Base-by-base conservation (phyloP, 2,329 filamentous ascomycete genomes). In the Dothidotthia symphoricarpi region DNA sequence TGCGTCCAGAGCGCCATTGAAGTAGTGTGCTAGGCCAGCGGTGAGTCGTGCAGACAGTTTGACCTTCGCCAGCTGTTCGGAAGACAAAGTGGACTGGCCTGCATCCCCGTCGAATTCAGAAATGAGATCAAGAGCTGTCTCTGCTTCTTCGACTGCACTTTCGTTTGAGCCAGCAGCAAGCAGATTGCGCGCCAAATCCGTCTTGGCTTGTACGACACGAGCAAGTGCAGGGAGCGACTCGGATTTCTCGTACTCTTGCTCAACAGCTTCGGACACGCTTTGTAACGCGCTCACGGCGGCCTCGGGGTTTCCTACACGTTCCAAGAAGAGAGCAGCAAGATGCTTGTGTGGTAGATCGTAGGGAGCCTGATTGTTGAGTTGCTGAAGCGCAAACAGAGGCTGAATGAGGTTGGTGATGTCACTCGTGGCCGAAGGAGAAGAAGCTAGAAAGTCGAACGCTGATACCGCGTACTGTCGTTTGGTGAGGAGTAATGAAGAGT, bases 11-110 rank as follows among this genome's bases (percentile, higher is more conserved):
- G 82, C 72, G 16, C 78, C 70, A 22, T 74, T 69, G 61, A 86
- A 88, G 67, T 90, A 95, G 42, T 86, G 77, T 1, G 90, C 86
- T 3, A 98, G 73, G 0, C 93, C 93, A 2, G 87, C 80, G 0
- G 90, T 95, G 25, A 98, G 70, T 57, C 95, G 86, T 0, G 88
- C 86, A 1, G 89, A 95, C 3, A 98, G 74, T 19, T 88, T 80
- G 24, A 88, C 79, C 58, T 82, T 87, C 36, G 74, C 75, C 27
- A 87, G 79, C 34, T 82, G 75, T 26, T 86, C 81, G 3, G 72
- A 69, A 3, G 80, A 76, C 15, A 90, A 74, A 43, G 84, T 80
- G 6, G 55, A 43, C 12, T 50, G 39, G 17, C 41, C 81, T 5
- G 49, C 25, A 22, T 52, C 41, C 6, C 50, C 38, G 17, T 82